phyloP scores from a whole-genome alignment of 106 monocot genomes.

The Acorus calamus region DNA sequence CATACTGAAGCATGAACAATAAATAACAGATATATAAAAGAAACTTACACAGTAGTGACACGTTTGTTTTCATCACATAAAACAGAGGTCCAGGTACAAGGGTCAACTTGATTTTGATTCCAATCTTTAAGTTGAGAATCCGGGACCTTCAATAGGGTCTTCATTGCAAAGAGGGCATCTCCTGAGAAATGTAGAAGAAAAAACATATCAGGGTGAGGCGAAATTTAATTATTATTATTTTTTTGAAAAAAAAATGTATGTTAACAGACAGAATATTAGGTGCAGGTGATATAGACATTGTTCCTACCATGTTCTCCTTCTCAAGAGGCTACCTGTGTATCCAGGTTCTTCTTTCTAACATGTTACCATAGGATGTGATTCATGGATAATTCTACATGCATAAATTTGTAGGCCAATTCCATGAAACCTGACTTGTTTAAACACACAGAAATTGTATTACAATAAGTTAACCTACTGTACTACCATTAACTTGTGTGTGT shows the following conservation, averaged over 20 bases:
- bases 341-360: no score
- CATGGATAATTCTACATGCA: no score
- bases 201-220: background rate
- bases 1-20: no score
- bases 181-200: constrained; percentile 24
- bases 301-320: no score
- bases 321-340: no score
- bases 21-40: background rate
- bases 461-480: no score
- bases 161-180: constrained; percentile 75
- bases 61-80: constrained; percentile 48
- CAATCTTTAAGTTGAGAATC: constrained; percentile 65
- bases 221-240: background rate
- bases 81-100: constrained; percentile 67
- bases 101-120: constrained; percentile 75
- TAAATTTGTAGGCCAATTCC: no score
- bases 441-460: no score
- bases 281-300: no score
- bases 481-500: no score
- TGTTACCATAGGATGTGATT: no score
- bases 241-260: background rate
- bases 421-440: no score
- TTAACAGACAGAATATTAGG: background rate
- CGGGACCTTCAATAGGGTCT: constrained; percentile 43
- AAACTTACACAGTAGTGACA: constrained; percentile 60